Conservation (phyloP, 768 basidiomycete genomes). For the Rhodotorula paludigena region DNA sequence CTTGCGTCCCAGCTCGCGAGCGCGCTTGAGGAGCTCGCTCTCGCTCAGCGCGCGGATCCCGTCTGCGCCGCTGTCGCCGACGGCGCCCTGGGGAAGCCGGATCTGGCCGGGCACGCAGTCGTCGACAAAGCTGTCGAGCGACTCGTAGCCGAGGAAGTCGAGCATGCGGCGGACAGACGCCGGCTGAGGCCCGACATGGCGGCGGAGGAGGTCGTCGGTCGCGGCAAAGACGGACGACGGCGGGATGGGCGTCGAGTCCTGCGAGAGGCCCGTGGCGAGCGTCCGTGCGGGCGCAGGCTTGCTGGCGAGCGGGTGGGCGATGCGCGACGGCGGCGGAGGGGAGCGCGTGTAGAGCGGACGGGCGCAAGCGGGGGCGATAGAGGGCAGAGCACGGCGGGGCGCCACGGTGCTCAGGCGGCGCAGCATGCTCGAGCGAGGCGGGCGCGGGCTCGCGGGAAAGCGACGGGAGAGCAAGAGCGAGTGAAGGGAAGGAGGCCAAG, state of each 20-base stretch:
- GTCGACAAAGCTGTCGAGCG: conserved; percentile 80
- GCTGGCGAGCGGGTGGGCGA: not conserved
- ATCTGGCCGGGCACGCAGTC: conserved; percentile 78
- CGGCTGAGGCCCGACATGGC: conserved; percentile 88
- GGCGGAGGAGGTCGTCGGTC: conserved; percentile 80
- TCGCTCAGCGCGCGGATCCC: conserved; percentile 62
- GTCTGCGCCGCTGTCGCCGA: conserved; percentile 63
- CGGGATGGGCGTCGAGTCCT: conserved; percentile 14
- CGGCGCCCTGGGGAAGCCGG: conserved; percentile 57
- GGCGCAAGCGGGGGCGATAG: not conserved
- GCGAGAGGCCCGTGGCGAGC: conserved; percentile 29
- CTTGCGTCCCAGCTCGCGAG: conserved; percentile 66
- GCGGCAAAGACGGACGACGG: conserved; percentile 63
- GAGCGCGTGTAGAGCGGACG: conserved; percentile 1
- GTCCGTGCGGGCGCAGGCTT: not conserved
- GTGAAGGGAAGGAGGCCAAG: too few relatives aligned
- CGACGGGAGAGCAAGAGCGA: too few relatives aligned
- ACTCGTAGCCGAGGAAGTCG: conserved; percentile 69
- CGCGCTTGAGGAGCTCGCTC: conserved; percentile 69
- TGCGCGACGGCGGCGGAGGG: not conserved
- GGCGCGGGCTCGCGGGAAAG: too few relatives aligned
- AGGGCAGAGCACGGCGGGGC: too few relatives aligned
- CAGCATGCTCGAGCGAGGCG: too few relatives aligned
- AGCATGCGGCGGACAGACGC: conserved; percentile 80
- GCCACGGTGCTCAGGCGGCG: too few relatives aligned